phyloP scores from a whole-genome alignment of 805 yeast genomes.

The Candida maris region DNA sequence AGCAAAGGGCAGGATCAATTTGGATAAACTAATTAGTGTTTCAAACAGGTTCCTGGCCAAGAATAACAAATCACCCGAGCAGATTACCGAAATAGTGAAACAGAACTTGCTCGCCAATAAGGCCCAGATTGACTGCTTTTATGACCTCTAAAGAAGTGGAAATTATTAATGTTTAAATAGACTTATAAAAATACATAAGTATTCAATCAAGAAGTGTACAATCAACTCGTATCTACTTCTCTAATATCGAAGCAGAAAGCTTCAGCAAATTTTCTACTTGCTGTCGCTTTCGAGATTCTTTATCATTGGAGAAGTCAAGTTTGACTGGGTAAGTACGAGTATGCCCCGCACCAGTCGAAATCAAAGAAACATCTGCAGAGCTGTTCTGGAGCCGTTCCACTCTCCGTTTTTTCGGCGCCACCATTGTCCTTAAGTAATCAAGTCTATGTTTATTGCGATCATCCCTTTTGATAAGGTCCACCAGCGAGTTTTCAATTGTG shows the following conservation, averaged over 20 bases:
- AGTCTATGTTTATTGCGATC: constrained; percentile 7
- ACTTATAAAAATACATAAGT: constrained; percentile 3
- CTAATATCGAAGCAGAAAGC: constrained; percentile 25
- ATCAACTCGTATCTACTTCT: constrained; percentile 11
- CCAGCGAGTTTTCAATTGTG: constrained; percentile 14
- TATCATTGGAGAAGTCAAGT: constrained; percentile 2
- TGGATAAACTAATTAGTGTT: constrained; percentile 18
- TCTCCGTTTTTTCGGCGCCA: constrained; percentile 7
- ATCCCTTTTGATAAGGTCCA: constrained; percentile 10
- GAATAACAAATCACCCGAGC: constrained; percentile 13
- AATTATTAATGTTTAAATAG: constrained; percentile 7
- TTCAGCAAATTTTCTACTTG: constrained; percentile 19
- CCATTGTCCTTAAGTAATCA: constrained; percentile 11
- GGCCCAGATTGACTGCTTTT: constrained; percentile 28
- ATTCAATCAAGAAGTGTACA: too few species aligned
- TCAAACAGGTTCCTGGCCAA: constrained; percentile 20
- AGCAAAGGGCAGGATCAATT: constrained; percentile 13
- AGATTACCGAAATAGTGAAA: constrained; percentile 18
- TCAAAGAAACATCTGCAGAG: constrained; percentile 9
- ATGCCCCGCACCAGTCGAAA: constrained; percentile 6
- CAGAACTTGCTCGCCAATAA: constrained; percentile 20
- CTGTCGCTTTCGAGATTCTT: constrained; percentile 10
- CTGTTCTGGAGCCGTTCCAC: constrained; percentile 1
- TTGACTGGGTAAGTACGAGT: constrained; percentile 6
- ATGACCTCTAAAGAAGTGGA: constrained; percentile 5